These are phyloP conservation scores for Comarum palustre DNA, from an alignment of 306 rosid species.

Conservation along the genomic window DNA sequence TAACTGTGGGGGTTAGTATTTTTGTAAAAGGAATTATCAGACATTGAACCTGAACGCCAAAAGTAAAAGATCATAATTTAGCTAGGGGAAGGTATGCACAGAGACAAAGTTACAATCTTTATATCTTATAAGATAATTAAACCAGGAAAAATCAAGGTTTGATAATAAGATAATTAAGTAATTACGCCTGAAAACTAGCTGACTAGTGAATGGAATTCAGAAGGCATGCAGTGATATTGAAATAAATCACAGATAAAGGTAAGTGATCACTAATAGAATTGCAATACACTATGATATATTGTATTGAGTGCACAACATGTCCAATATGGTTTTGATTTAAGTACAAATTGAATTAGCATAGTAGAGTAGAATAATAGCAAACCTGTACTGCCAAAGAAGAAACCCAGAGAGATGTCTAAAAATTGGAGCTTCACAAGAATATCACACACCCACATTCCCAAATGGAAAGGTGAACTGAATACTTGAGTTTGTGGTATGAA, in stretches of 20 bases:
- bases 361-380: slow-evolving; percentile 22
- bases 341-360: slow-evolving; percentile 16
- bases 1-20: slow-evolving; percentile 49
- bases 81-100: slow-evolving; percentile 24
- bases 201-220: not conserved
- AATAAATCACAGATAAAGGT: not conserved
- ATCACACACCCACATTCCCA: slow-evolving; percentile 40
- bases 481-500: slow-evolving; percentile 10
- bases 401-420: slow-evolving; percentile 48
- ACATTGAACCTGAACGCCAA: slow-evolving; percentile 54
- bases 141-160: not conserved
- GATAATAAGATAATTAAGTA: not conserved
- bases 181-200: slow-evolving; percentile 1
- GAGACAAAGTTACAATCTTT: slow-evolving; percentile 1
- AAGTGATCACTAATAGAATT: not conserved
- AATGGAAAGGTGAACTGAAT: slow-evolving; percentile 29
- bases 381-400: slow-evolving; percentile 43
- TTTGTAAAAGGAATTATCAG: slow-evolving; percentile 27
- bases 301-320: not conserved
- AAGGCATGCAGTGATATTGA: not conserved
- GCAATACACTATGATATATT: not conserved
- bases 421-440: slow-evolving; percentile 49
- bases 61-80: slow-evolving; percentile 30
- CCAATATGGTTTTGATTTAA: not conserved
- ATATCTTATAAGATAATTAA: not conserved